Evolutionary conservation across 805 yeast genomes (phyloP).

Genomic region (Metschnikowia santaceciliae): DNA sequence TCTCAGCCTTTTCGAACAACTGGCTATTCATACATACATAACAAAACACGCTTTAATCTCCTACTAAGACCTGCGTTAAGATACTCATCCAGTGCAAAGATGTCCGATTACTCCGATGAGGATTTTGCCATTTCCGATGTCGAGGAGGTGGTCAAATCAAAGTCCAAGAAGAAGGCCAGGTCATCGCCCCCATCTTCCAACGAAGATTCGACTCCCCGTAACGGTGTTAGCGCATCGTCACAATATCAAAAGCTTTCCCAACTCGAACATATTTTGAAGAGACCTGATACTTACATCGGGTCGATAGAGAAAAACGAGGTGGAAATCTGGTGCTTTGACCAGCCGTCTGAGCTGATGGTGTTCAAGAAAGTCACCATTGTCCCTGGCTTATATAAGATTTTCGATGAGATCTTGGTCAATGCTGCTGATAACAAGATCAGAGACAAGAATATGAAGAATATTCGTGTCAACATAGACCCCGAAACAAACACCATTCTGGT

Average conservation of each 20-base stretch:
- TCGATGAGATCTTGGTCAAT: conserved; percentile 94
- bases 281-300: conserved; percentile 98
- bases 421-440: conserved; percentile 98
- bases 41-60: neutral
- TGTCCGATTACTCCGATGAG: conserved; percentile 15
- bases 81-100: neutral
- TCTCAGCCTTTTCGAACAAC: neutral
- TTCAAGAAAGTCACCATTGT: conserved; percentile 72
- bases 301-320: conserved; percentile 80
- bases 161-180: conserved; percentile 9
- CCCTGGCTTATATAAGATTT: conserved; percentile 94
- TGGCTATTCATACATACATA: neutral
- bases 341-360: conserved; percentile 36
- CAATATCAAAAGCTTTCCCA: conserved; percentile 93
- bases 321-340: conserved; percentile 81
- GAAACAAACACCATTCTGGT: conserved; percentile 74
- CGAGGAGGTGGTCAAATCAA: conserved; percentile 9
- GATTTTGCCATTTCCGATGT: conserved; percentile 7
- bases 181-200: conserved; percentile 15
- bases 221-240: conserved; percentile 45
- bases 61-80: neutral
- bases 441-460: conserved; percentile 83
- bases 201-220: conserved; percentile 14
- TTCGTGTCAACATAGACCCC: conserved; percentile 76
- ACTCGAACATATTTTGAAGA: conserved; percentile 89